These are phyloP conservation scores for Phialophora tarda DNA, from an alignment of 2,329 filamentous ascomycete species.

Conservation along the genomic window DNA sequence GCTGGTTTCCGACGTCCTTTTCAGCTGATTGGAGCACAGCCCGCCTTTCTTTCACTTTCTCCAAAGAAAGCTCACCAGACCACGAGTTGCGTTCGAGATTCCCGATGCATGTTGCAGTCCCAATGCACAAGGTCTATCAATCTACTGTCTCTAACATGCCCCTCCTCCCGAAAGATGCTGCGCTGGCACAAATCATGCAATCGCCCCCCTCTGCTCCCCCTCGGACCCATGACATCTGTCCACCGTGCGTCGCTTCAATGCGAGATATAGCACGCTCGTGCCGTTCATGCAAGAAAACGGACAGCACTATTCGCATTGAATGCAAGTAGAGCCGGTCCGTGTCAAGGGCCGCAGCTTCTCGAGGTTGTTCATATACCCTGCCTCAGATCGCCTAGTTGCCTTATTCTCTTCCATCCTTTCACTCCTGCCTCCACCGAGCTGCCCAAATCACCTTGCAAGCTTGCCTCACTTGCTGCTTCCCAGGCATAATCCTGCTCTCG, in stretches of 20 bases:
- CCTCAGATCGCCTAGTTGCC: constrained; percentile 26
- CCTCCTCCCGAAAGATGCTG: constrained; percentile 9
- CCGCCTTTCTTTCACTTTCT: background rate
- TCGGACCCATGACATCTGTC: background rate
- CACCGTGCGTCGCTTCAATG: background rate
- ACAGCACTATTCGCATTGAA: background rate
- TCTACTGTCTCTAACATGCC: background rate
- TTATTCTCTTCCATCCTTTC: constrained; percentile 16
- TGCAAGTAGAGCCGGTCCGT: background rate
- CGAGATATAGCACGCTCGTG: constrained; percentile 1
- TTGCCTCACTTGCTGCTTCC: constrained; percentile 3
- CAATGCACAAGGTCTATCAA: background rate
- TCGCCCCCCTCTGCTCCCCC: background rate
- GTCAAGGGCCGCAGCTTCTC: background rate
- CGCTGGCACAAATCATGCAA: constrained; percentile 7
- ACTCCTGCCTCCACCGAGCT: background rate
- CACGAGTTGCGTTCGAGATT: constrained; percentile 2
- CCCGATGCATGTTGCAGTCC: background rate
- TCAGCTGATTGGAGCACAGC: constrained; percentile 8
- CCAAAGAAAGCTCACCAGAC: background rate
- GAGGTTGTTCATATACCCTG: constrained; percentile 23
- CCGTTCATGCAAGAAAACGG: constrained; percentile 11
- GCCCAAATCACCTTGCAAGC: constrained; percentile 19
- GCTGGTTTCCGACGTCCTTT: background rate
- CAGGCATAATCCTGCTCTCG: constrained; percentile 16